Base-by-base conservation (phyloP, 257 asterid species). In the Scutellaria barbata region DNA sequence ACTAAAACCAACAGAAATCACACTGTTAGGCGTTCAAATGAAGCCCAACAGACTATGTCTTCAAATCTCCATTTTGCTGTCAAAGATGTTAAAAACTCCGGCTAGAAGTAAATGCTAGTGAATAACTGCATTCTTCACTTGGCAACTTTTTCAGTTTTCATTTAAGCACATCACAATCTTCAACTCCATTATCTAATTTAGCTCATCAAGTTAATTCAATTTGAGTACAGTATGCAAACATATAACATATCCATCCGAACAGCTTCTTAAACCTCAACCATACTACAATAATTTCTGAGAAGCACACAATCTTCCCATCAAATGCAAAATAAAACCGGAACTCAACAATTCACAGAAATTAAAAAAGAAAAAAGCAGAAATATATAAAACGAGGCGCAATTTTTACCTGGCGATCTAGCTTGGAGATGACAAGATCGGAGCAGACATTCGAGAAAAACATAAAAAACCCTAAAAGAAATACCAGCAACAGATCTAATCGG, bases 401-500 rank as follows among this genome's bases (percentile, higher is more conserved):
- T 10, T 61, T 30, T 79, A 94, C 98, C 90, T 81, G 81, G 52
- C 98, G 97, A 86, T 94, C 98, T 76, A 84, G 83, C 81, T 85
- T 86, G 82, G 95, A 79, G 72, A 94, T 84, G 63, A 89, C 71
- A 11, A 94, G 96, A 87, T 89, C 95, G 80, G 97, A 88, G 45
- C 78, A 63, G 8, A 58, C 95, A 43, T 83, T 80, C 8, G 90
- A 74, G 63, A 70, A 79, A 16, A 81, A 73, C 48, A 74, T 8
- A 58, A 47, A 79, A 48, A 72, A 58, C 17, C 74, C 77, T 1
- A 83, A 47, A 40, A 76, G 0, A 17, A 74, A 63, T 14, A 83
- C 42, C 37, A 85, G 30, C 6, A 67, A 46, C 46, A 80, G 81
- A 83, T 71, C 77, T 43, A 78, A 37, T 18, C 84, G 72, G 53